A percentile compares a stretch with the other conserved stretches of the same genome.
Conservation (phyloP, 2,329 filamentous ascomycete species). For the Aspergillus niger region DNA sequence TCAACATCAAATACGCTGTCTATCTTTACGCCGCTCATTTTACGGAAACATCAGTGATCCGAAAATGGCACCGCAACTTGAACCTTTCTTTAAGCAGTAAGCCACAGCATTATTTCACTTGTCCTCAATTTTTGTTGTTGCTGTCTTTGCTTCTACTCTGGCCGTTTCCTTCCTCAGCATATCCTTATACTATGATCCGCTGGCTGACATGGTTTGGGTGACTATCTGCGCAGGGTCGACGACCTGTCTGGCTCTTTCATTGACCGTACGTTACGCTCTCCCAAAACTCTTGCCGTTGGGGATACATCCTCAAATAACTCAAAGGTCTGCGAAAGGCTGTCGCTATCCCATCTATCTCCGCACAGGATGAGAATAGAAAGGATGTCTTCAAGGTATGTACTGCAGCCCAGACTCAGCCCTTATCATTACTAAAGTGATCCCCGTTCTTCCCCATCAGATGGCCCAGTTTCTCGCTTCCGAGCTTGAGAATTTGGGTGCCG, state of each 20-base stretch:
- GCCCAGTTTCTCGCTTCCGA: slow-evolving; percentile 84
- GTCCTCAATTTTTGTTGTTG: neutral
- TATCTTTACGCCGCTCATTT: slow-evolving; percentile 37
- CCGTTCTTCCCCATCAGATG: slow-evolving; percentile 60
- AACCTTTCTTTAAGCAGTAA: slow-evolving; percentile 84
- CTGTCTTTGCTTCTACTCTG: neutral
- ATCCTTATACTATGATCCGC: neutral
- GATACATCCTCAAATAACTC: slow-evolving; percentile 11
- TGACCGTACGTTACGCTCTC: slow-evolving; percentile 59
- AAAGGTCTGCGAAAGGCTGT: slow-evolving; percentile 78
- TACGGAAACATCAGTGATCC: slow-evolving; percentile 50
- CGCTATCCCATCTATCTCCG: slow-evolving; percentile 93
- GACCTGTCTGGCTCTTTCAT: slow-evolving; percentile 77
- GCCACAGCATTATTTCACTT: slow-evolving; percentile 19
- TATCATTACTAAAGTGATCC: neutral
- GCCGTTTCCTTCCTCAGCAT: neutral
- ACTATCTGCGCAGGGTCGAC: slow-evolving; percentile 61
- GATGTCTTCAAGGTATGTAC: slow-evolving; percentile 78
- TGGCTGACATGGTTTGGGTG: slow-evolving; percentile 10
- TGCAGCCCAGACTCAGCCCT: neutral
- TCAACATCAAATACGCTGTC: slow-evolving; percentile 13
- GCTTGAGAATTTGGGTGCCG: slow-evolving; percentile 79
- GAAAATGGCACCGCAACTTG: slow-evolving; percentile 88
- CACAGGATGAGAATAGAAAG: slow-evolving; percentile 81
- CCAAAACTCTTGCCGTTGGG: slow-evolving; percentile 11